Conservation (phyloP, 768 basidiomycete genomes). For the Phylloporus rhodoxanthus region DNA sequence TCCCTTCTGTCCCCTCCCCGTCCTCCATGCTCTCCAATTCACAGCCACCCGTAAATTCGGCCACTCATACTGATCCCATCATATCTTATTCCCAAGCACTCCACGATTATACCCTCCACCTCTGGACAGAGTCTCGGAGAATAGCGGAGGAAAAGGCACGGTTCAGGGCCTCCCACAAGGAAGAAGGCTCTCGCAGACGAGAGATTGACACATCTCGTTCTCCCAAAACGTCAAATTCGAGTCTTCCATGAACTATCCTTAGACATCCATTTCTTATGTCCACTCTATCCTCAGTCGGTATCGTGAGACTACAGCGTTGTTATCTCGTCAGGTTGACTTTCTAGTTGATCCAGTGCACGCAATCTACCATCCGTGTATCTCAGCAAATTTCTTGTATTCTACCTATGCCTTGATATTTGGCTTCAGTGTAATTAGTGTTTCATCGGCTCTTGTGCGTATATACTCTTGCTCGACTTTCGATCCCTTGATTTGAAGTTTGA, state of each 20-base stretch:
- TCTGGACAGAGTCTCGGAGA: constrained; percentile 64
- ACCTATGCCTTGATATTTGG: constrained; percentile 5
- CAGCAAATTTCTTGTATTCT: constrained; percentile 14
- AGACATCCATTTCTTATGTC: constrained; percentile 2
- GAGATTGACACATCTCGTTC: constrained; percentile 13
- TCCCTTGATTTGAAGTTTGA: not conserved
- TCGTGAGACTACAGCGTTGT: constrained; percentile 3
- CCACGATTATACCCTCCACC: constrained; percentile 59
- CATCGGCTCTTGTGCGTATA: constrained; percentile 14
- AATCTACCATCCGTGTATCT: constrained; percentile 8
- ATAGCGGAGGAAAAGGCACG: constrained; percentile 47
- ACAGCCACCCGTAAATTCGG: constrained; percentile 7
- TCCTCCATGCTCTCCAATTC: constrained; percentile 14
- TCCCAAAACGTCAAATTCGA: constrained; percentile 5
- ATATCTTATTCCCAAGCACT: constrained; percentile 56
- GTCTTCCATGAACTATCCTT: constrained; percentile 11
- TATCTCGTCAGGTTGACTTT: constrained; percentile 9
- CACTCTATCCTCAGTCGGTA: constrained; percentile 12
- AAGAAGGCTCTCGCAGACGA: constrained; percentile 23
- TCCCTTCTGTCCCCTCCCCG: constrained; percentile 6
- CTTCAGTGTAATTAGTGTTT: constrained; percentile 1
- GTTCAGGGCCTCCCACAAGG: constrained; percentile 24
- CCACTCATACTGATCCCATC: constrained; percentile 32
- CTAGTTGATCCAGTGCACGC: constrained; percentile 12
- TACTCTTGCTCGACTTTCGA: not conserved